Percentiles rank a stretch among this genome's conserved stretches.
Evolutionary conservation across 2,329 filamentous ascomycete genomes (phyloP).

Genomic region (Arthroderma sp.): DNA sequence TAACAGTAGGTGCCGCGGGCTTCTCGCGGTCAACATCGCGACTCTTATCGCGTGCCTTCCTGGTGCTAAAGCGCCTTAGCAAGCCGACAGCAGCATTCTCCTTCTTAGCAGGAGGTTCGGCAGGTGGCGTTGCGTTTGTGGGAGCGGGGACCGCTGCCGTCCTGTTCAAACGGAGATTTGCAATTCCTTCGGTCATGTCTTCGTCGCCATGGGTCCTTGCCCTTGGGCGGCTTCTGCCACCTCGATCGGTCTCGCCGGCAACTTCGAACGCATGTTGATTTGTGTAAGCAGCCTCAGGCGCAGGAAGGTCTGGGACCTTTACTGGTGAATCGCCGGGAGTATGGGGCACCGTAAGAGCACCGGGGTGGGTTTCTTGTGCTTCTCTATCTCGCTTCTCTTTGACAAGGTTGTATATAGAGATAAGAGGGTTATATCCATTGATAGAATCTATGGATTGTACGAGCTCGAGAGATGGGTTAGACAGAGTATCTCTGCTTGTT

Average conservation of each 20-base stretch:
- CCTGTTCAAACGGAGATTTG: constrained; percentile 47
- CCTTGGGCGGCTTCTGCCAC: constrained; percentile 67
- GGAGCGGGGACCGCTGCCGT: constrained; percentile 35
- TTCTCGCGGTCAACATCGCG: constrained; percentile 32
- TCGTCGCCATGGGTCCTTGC: constrained; percentile 92
- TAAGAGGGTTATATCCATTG: constrained; percentile 81
- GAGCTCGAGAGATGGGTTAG: constrained; percentile 71
- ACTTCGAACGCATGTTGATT: constrained; percentile 77
- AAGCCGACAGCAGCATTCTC: constrained; percentile 78
- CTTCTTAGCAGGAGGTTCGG: constrained; percentile 56
- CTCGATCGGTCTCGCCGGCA: constrained; percentile 65
- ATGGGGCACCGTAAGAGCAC: constrained; percentile 44
- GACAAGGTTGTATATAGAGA: constrained; percentile 95
- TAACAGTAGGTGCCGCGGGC: constrained; percentile 58
- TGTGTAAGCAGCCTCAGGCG: constrained; percentile 78
- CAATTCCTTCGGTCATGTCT: constrained; percentile 61
- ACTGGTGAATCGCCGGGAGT: constrained; percentile 44
- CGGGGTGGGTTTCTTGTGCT: constrained; percentile 44
- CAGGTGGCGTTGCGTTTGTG: constrained; percentile 43
- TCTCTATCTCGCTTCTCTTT: constrained; percentile 86
- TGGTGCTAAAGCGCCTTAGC: constrained; percentile 79
- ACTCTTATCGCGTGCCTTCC: constrained; percentile 47
- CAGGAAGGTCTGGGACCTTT: constrained; percentile 59
- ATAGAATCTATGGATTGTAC: constrained; percentile 76
- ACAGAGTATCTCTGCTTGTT: constrained; percentile 74